phyloP scores from a whole-genome alignment of 192 early-diverging fungal species.

The Linnemannia elongata region DNA sequence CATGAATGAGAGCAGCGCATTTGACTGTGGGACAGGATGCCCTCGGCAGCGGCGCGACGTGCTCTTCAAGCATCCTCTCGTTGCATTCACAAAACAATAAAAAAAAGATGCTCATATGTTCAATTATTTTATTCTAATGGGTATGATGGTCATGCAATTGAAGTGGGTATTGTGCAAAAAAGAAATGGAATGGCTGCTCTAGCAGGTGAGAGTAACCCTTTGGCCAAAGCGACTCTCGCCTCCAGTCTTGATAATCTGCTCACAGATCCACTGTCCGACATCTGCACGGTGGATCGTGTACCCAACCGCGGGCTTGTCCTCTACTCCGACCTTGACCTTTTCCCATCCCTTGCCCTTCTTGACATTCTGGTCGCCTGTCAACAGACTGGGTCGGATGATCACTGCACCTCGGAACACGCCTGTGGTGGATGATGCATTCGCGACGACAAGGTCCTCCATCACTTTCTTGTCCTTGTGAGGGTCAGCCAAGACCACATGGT shows the following conservation, averaged over 20 bases:
- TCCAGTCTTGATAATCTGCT: constrained; percentile 18
- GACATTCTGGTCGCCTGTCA: constrained; percentile 32
- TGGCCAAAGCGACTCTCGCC: constrained; percentile 11
- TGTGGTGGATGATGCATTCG: background rate
- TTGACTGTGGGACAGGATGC: too few relatives aligned
- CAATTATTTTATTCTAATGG: too few relatives aligned
- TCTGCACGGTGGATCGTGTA: constrained; percentile 30
- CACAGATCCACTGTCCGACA: constrained; percentile 46
- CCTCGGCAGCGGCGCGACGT: too few relatives aligned
- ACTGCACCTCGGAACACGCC: constrained; percentile 31
- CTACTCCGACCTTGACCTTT: constrained; percentile 29
- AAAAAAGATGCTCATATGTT: too few relatives aligned
- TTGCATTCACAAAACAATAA: too few relatives aligned
- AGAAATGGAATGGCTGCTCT: background rate
- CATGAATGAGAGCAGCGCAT: too few relatives aligned
- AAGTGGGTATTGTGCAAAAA: background rate
- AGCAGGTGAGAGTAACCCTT: constrained; percentile 19
- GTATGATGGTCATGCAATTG: too few relatives aligned
- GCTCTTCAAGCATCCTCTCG: too few relatives aligned
- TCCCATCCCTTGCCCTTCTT: constrained; percentile 36
- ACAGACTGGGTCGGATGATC: constrained; percentile 26
- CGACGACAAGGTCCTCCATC: constrained; percentile 29
- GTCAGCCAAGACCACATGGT: constrained; percentile 28
- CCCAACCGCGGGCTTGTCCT: constrained; percentile 32
- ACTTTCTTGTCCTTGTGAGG: constrained; percentile 55